Evolutionary conservation across 2,329 filamentous ascomycete species (phyloP), one percentile per base, ranked within the genome.

Genomic region (Fusarium gaditjirri): DNA sequence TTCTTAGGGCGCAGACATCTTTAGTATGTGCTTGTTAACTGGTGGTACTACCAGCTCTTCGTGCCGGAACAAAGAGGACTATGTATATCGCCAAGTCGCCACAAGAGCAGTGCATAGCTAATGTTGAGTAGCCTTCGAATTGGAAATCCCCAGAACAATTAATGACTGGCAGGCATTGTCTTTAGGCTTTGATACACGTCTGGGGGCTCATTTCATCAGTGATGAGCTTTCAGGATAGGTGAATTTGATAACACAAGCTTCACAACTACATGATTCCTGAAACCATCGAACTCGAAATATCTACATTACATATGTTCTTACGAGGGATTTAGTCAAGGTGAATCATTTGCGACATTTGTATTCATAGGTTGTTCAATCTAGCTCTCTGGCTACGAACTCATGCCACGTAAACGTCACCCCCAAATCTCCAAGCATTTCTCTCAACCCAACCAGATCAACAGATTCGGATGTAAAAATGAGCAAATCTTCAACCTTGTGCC

Each of bases 91-190:
- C 12, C 11, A 6, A 35, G 17, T 3, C n/a, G 6, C 6, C 13
- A 8, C 9, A 8, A 21, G 13, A n/a, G 12, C 7, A n/a, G 13
- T 5, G 19, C 13, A 0, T 27, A 27, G 19, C 19, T n/a, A 13
- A 1, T 2, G 5, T 27, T 17, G 2, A 16, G 17, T 16, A 2
- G 29, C 27, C 3, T 8, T 9, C 2, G 8, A 33, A 11, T 1
- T 17, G 11, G 6, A 6, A 6, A 0, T 14, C 13, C 25, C 0
- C 5, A 4, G 10, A 38, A 8, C 19, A 8, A 12, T n/a, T 19
- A 36, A 17, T 9, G 19, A 3, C 4, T 52, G 47, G 1, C 4
- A 9, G 27, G 7, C 4, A 27, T 16, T 1, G 5, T 8, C 2
- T 2, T n/a, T n/a, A 3, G 17, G 3, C 2, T 10, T 5, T 52